phyloP scores from a whole-genome alignment of 257 asterid species.

The Nicotiana sylvestris region DNA sequence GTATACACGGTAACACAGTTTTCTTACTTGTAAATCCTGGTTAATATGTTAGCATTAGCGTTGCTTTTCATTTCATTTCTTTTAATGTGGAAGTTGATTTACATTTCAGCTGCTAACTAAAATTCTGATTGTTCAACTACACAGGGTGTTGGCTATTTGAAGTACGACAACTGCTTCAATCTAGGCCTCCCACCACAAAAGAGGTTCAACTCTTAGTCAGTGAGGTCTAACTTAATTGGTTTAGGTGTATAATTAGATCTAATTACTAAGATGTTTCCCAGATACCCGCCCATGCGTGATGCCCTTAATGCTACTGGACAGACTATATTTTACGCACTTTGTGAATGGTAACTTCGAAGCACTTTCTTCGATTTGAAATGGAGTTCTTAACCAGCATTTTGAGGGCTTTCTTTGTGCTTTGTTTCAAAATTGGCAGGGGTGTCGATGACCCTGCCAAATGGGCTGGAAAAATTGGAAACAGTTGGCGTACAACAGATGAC shows the following conservation, averaged over 20 bases:
- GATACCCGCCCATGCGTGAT: constrained; percentile 98
- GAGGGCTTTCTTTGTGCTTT: constrained; percentile 12
- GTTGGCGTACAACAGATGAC: constrained; percentile 96
- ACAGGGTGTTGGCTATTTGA: constrained; percentile 87
- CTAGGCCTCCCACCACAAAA: constrained; percentile 71
- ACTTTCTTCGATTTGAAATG: not conserved
- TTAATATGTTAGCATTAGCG: not conserved
- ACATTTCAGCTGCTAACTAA: constrained; percentile 13
- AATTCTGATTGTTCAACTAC: constrained; percentile 17
- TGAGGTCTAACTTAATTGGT: not conserved
- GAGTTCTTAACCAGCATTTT: not conserved
- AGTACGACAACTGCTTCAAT: constrained; percentile 97
- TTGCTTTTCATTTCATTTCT: not conserved
- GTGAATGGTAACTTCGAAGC: constrained; percentile 67
- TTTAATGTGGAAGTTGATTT: not conserved
- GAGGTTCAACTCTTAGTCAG: constrained; percentile 41
- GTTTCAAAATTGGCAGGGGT: constrained; percentile 54
- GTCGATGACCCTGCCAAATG: constrained; percentile 84
- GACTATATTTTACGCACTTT: constrained; percentile 77
- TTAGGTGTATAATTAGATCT: not conserved
- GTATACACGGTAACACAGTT: not conserved
- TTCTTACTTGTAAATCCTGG: constrained; percentile 2
- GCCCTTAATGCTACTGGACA: constrained; percentile 89
- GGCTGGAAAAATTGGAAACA: constrained; percentile 87
- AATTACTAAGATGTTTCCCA: constrained; percentile 22